Conservation (phyloP, 257 asterid genomes). For the Scutellaria barbata region DNA sequence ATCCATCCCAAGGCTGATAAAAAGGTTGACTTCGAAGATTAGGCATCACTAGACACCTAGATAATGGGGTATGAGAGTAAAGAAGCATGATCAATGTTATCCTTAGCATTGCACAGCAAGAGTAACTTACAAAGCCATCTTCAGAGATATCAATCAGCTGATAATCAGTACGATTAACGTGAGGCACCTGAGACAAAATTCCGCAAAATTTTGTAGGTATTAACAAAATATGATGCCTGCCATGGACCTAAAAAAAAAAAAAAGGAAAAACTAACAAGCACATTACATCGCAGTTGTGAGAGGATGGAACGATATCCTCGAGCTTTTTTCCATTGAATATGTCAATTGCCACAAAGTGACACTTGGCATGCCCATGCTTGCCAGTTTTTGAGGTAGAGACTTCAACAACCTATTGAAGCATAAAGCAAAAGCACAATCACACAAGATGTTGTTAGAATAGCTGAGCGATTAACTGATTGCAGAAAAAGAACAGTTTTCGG, state of each 20-base stretch:
- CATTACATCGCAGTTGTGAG: slow-evolving; percentile 72
- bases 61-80: not conserved
- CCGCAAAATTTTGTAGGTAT: not conserved
- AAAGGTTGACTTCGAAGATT: no score
- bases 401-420: slow-evolving; percentile 56
- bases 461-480: not conserved
- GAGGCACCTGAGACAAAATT: slow-evolving; percentile 54
- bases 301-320: slow-evolving; percentile 75
- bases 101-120: not conserved
- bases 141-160: slow-evolving; percentile 79
- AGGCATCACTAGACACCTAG: no score
- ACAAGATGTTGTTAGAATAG: not conserved
- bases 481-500: not conserved
- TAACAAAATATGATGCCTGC: not conserved
- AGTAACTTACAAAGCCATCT: slow-evolving; percentile 80
- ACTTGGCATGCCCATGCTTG: slow-evolving; percentile 75
- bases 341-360: slow-evolving; percentile 74
- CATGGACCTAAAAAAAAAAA: not conserved
- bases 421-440: not conserved
- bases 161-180: slow-evolving; percentile 65
- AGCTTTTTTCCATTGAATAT: slow-evolving; percentile 67
- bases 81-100: not conserved
- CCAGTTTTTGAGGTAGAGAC: slow-evolving; percentile 77
- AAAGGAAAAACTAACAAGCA: not conserved
- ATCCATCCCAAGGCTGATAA: no score